These are phyloP conservation scores for Barbatosphaeria neglecta DNA, from an alignment of 495 filamentous ascomycete genomes.

Conservation along the genomic window DNA sequence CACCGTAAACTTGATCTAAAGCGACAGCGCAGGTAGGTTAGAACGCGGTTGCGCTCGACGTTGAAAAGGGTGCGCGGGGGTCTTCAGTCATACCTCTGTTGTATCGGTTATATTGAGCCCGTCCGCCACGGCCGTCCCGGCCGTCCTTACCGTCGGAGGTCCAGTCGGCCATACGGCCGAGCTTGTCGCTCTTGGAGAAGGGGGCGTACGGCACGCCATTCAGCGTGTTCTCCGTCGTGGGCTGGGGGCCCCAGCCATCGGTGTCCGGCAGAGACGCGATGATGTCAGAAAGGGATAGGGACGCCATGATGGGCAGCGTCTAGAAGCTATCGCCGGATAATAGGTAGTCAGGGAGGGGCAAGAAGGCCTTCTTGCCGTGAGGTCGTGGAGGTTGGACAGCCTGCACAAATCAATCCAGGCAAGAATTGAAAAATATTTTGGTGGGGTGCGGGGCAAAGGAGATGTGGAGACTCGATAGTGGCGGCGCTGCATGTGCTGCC, in stretches of 20 bases:
- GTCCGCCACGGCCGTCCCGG: conserved; percentile 59
- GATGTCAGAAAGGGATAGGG: conserved; percentile 35
- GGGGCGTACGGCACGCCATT: conserved; percentile 93
- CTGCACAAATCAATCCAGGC: not conserved
- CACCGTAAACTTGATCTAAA: conserved; percentile 97
- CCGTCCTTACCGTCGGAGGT: conserved; percentile 83
- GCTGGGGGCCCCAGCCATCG: conserved; percentile 75
- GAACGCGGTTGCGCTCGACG: not conserved
- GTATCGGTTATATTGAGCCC: conserved; percentile 81
- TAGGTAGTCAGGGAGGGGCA: not conserved
- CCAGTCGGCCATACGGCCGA: conserved; percentile 99
- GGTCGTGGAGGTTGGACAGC: no score
- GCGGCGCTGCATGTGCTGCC: no score
- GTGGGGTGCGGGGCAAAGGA: conserved; percentile 5
- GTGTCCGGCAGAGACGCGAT: conserved; percentile 44
- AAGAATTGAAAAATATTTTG: conserved; percentile 2
- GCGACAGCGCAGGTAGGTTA: not conserved
- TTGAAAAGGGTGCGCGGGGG: not conserved
- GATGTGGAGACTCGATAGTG: no score
- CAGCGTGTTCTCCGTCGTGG: conserved; percentile 70
- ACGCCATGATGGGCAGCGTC: conserved; percentile 10
- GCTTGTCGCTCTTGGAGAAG: conserved; percentile 96
- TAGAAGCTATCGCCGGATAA: not conserved
- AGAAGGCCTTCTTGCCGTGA: not conserved
- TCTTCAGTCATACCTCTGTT: conserved; percentile 59